Percentiles rank a stretch among this genome's conserved stretches.
phyloP scores from a whole-genome alignment of 2,329 filamentous ascomycete genomes.

The Aspergillus quadricinctus region DNA sequence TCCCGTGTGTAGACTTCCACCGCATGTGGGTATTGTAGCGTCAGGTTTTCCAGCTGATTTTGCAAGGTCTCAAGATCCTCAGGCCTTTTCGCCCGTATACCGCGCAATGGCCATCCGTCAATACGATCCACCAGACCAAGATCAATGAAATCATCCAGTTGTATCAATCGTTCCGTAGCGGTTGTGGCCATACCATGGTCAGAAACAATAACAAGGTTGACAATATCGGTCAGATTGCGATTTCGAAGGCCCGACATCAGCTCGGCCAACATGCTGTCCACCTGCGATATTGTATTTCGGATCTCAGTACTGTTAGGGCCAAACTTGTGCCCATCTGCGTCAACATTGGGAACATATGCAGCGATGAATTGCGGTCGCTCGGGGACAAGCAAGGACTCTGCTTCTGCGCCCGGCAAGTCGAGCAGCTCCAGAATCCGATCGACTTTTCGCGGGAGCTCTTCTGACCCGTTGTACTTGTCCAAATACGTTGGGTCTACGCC shows the following conservation, averaged over 20 bases:
- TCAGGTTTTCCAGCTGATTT: conserved; percentile 51
- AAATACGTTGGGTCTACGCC: conserved; percentile 72
- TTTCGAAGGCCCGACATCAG: conserved; percentile 71
- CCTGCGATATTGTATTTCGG: conserved; percentile 67
- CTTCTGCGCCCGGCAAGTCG: conserved; percentile 72
- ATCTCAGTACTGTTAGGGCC: conserved; percentile 96
- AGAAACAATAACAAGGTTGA: conserved; percentile 93
- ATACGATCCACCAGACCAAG: conserved; percentile 71
- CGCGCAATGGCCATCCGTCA: conserved; percentile 92
- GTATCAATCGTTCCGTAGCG: conserved; percentile 71
- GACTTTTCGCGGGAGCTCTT: conserved; percentile 71
- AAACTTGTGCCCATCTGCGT: conserved; percentile 78
- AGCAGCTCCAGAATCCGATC: conserved; percentile 74
- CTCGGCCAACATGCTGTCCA: conserved; percentile 74
- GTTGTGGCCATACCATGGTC: conserved; percentile 99
- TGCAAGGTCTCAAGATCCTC: conserved; percentile 66
- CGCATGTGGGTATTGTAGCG: conserved; percentile 54
- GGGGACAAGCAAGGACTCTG: conserved; percentile 46
- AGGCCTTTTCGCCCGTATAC: conserved; percentile 72
- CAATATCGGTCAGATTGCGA: conserved; percentile 80
- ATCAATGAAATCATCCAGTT: conserved; percentile 86
- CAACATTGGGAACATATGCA: conserved; percentile 90
- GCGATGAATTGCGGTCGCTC: conserved; percentile 85
- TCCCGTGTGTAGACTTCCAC: conserved; percentile 82
- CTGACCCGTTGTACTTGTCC: conserved; percentile 78